These are phyloP conservation scores for Trametes meyenii DNA, from an alignment of 768 basidiomycete genomes.

Conservation along the genomic window DNA sequence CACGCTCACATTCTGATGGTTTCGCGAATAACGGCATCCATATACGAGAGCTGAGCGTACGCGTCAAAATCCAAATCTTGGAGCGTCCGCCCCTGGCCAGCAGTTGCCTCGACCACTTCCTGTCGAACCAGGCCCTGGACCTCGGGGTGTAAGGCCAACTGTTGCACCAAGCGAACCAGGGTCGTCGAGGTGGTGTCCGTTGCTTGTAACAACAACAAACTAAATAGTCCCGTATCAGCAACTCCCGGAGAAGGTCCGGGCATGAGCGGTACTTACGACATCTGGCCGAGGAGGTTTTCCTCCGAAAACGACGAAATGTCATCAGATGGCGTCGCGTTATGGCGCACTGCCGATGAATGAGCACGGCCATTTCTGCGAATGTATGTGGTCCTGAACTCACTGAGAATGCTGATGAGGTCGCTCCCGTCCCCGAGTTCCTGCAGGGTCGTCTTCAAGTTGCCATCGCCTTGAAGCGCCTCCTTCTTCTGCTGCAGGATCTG, in stretches of 20 bases:
- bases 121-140: background rate
- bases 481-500: constrained; percentile 8
- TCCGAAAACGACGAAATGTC: constrained; percentile 8
- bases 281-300: constrained; percentile 11
- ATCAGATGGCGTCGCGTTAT: constrained; percentile 1
- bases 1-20: constrained; percentile 8
- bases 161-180: constrained; percentile 1
- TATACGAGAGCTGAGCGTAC: constrained; percentile 7
- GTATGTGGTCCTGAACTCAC: background rate
- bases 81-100: background rate
- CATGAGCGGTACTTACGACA: constrained; percentile 1
- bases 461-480: constrained; percentile 1
- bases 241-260: too few species aligned
- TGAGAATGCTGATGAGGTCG: constrained; percentile 11
- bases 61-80: constrained; percentile 11
- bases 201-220: constrained; percentile 7
- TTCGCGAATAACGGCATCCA: constrained; percentile 17
- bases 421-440: constrained; percentile 6
- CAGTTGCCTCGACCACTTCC: constrained; percentile 1
- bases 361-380: background rate
- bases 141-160: constrained; percentile 3
- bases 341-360: background rate
- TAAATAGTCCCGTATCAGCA: background rate
- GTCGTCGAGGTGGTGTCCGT: constrained; percentile 13
- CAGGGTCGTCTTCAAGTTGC: background rate